Conservation (phyloP, 148 eudicot species). For the Amaranthus cruentus region DNA sequence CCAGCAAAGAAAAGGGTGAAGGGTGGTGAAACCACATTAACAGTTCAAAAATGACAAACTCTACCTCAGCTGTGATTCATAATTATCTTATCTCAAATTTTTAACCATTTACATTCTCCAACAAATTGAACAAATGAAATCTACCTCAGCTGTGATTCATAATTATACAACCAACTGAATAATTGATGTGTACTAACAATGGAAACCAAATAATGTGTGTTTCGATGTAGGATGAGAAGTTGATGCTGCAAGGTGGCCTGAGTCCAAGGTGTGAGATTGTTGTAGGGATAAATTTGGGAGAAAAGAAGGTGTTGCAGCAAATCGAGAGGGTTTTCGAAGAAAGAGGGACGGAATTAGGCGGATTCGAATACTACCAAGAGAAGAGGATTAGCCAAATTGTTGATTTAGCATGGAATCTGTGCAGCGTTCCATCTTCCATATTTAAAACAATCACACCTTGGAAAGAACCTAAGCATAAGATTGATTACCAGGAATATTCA, state of each 20-base stretch:
- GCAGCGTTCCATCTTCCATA: constrained; percentile 96
- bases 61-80: accelerated
- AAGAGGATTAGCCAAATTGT: constrained; percentile 95
- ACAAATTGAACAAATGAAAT: no score
- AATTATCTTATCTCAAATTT: no score
- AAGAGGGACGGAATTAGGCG: constrained; percentile 60
- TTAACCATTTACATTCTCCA: no score
- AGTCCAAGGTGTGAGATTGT: constrained; percentile 52
- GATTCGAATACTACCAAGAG: constrained; percentile 83
- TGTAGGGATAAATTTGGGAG: constrained; percentile 64
- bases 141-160: not conserved
- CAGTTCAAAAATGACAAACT: no score
- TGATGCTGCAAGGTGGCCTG: constrained; percentile 47
- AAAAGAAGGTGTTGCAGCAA: constrained; percentile 81
- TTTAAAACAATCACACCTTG: constrained; percentile 96
- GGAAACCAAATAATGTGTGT: not conserved
- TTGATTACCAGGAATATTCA: constrained; percentile 9
- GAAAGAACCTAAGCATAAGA: constrained; percentile 55
- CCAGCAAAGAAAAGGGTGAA: not conserved
- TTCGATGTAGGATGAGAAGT: constrained; percentile 72
- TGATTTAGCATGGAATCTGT: constrained; percentile 72
- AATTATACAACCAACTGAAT: not conserved
- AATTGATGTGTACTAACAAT: not conserved
- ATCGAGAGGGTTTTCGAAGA: constrained; percentile 60
- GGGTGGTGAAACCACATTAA: no score